Evolutionary conservation across 495 filamentous ascomycete species (phyloP).

Genomic region (Rhypophila decipiens): DNA sequence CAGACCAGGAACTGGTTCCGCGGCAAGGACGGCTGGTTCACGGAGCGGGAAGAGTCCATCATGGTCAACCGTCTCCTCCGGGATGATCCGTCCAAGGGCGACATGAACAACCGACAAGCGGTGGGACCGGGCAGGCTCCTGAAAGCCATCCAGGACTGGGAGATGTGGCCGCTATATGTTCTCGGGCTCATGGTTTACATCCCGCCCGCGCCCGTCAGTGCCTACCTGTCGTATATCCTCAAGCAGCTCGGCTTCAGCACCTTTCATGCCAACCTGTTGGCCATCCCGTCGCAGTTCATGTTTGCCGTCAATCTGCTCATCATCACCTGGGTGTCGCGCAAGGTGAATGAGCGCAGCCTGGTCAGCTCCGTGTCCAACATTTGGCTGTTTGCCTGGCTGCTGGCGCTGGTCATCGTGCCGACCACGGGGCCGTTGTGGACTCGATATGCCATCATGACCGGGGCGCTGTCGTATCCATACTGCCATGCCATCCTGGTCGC

Average conservation of each 20-base stretch:
- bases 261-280: conserved; percentile 63
- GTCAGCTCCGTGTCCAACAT: conserved; percentile 44
- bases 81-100: conserved; percentile 47
- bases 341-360: conserved; percentile 47
- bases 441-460: conserved; percentile 39
- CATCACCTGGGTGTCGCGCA: conserved; percentile 50
- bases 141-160: conserved; percentile 55
- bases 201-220: conserved; percentile 42
- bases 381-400: conserved; percentile 48
- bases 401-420: conserved; percentile 43
- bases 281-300: conserved; percentile 49
- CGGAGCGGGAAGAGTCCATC: conserved; percentile 40
- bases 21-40: conserved; percentile 42
- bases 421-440: conserved; percentile 33
- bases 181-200: conserved; percentile 54
- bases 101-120: conserved; percentile 53
- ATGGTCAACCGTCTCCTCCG: conserved; percentile 43
- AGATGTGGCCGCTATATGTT: conserved; percentile 67
- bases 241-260: conserved; percentile 56
- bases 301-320: conserved; percentile 28
- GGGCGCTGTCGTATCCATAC: conserved; percentile 34
- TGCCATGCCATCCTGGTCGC: conserved; percentile 15
- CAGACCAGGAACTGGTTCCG: conserved; percentile 42
- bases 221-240: conserved; percentile 59
- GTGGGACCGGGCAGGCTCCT: conserved; percentile 53